phyloP scores from a whole-genome alignment of 371 early-diverging fungal species.

The Coemansia sp. region DNA sequence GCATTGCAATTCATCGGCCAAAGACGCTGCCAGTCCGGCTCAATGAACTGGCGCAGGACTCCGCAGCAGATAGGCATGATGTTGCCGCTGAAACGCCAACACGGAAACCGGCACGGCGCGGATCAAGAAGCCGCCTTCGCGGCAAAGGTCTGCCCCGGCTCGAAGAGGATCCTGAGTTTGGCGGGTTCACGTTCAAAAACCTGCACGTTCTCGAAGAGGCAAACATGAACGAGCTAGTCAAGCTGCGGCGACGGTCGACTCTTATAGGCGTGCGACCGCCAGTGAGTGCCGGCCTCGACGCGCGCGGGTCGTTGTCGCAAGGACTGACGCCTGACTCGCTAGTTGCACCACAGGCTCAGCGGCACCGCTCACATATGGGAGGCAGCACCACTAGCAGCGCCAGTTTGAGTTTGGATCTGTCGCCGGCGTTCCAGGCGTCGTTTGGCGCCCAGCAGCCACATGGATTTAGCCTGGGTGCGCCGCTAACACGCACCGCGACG shows the following conservation, averaged over 20 bases:
- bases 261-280: conserved; percentile 20
- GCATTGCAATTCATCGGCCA: conserved; percentile 15
- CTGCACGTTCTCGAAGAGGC: conserved; percentile 84
- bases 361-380: neutral
- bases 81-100: neutral
- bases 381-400: conserved; percentile 1
- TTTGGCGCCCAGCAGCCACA: neutral
- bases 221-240: conserved; percentile 78
- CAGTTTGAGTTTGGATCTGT: neutral
- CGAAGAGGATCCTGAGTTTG: conserved; percentile 70
- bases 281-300: neutral
- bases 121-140: neutral
- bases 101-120: neutral
- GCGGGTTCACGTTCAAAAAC: conserved; percentile 90
- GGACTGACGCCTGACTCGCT: too few relatives aligned
- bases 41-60: neutral
- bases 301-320: neutral
- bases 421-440: neutral
- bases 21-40: conserved; percentile 7
- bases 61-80: too few relatives aligned
- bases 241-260: conserved; percentile 57
- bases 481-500: conserved; percentile 4
- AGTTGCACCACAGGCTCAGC: neutral
- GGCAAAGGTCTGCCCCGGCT: conserved; percentile 7
- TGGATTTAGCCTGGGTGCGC: neutral